Evolutionary conservation across 73 alveolate genomes (phyloP), one percentile per base, ranked within the genome.

Genomic region (Tetrahymena malaccensis): DNA sequence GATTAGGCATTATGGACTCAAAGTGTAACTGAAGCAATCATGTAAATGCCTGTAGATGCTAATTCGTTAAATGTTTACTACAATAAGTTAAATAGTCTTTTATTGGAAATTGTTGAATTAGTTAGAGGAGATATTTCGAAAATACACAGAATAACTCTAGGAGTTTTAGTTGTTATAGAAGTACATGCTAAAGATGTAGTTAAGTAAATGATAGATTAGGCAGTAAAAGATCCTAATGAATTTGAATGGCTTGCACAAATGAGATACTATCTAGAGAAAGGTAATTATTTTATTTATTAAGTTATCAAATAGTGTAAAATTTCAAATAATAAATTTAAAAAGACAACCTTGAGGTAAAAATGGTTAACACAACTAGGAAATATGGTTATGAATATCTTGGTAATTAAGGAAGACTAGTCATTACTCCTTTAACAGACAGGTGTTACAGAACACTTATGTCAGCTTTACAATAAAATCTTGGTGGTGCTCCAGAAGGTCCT

Each of bases 401-500:
- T 37, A 98, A 98, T 95, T 97, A 98, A 33, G 97, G 97, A 70
- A 96, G 99, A 96, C 94, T 98, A 44, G 99, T 98, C 10, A 98
- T 98, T 21, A 98, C 99, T 34, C 99, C 99, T 10, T 96, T 98
- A 27, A 98, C 99, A 8, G 99, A 98, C 85, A 96, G 99, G 94
- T 98, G 99, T 85, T 97, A 96, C 95, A 94, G 99, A 43, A 96
- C 99, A 17, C 95, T 98, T 43, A 98, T 98, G 97, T 96, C 98
- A 97, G 99, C 99, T 22, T 94, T 98, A 33, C 98, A 98, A 57
- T 94, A 95, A 94, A 97, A 97, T 89, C 97, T 97, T 70, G 99
- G 99, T 44, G 99, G 99, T 4, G 98, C 99, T 33, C 99, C 99
- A 34, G 99, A 98, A 97, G 99, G 99, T 22, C 99, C 99, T 85